Evolutionary conservation across 805 yeast species (phyloP), one percentile per base, ranked within the genome.

Genomic region (Ogataea pignaliae): DNA sequence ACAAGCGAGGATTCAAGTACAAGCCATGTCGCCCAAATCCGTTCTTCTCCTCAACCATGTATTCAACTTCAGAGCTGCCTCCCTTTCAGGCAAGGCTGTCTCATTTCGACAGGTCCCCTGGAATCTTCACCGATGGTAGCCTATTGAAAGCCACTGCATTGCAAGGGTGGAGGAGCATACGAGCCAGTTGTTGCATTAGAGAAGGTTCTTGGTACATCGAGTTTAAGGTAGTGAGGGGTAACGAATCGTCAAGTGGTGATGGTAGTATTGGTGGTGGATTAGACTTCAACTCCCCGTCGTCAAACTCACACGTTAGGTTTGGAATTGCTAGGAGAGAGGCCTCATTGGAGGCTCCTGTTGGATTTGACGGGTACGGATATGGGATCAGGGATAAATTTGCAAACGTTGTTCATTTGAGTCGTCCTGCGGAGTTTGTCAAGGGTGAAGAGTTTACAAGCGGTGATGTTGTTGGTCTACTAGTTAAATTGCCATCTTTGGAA

Each of bases 291-390:
- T 21, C 26, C 7, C 7, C 26, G 4, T 21, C 26, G 4, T 21
- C 26, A 7, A 59, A 55, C 14, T 46, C 56, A 34, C 54, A 90
- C 61, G 88, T 93, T 1, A 67, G 99, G 28, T 59, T 90, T 28
- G 99, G 99, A 0, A 59, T 91, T 32, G 84, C 84, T 0, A 69
- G 98, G 41, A 74, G 88, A 48, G 98, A 91, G 57, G 93, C 96
- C 2, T 78, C 88, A 40, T 64, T 90, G 36, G 97, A 91, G 53
- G 96, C 95, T 0, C 98, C 99, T 0, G 93, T 90, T 6, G 99
- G 99, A 3, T 88, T 79, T 56, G 98, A 93, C 63, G 91, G 89
- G 0, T 93, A 89, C 65, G 91, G 97, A 0, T 91, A 93, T 63
- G 97, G 96, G 2, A 57, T 93, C 2, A 72, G 97, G 46, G 97